A percentile compares a stretch with the other conserved stretches of the same genome.
phyloP scores from a whole-genome alignment of 2,329 filamentous ascomycete species.

The Pezizomycotina sp. region DNA sequence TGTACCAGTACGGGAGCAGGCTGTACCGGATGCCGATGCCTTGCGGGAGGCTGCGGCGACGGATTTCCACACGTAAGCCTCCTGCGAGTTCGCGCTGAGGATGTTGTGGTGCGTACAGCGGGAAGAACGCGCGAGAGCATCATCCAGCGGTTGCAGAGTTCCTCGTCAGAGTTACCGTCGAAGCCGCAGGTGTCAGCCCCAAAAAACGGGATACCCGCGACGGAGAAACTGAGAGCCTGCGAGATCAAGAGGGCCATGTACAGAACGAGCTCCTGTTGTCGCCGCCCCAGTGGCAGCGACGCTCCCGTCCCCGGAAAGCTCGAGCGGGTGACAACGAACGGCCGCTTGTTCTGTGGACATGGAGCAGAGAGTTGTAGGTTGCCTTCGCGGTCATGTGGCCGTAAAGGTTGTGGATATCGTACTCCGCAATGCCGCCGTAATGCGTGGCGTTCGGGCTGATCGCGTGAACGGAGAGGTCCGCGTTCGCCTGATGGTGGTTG shows the following conservation, averaged over 20 bases:
- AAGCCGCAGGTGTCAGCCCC: constrained; percentile 17
- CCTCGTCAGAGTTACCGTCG: constrained; percentile 5
- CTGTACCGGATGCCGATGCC: constrained; percentile 12
- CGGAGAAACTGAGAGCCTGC: constrained; percentile 20
- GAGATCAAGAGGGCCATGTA: constrained; percentile 32
- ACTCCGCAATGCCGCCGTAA: constrained; percentile 52
- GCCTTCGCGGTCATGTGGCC: constrained; percentile 60
- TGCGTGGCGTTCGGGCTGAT: constrained; percentile 64
- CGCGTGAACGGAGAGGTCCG: constrained; percentile 54
- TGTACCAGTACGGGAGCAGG: constrained; percentile 18
- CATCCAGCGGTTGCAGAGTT: constrained; percentile 15
- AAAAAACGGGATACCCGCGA: constrained; percentile 25
- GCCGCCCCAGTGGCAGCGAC: constrained; percentile 15
- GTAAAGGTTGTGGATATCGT: constrained; percentile 68
- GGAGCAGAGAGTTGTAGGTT: constrained; percentile 33
- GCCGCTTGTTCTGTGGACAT: constrained; percentile 44
- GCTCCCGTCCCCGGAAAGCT: constrained; percentile 58
- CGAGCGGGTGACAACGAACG: constrained; percentile 69
- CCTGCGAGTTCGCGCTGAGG: constrained; percentile 12
- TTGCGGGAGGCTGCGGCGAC: constrained; percentile 9
- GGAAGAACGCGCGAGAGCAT: constrained; percentile 5
- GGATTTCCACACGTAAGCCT: constrained; percentile 6
- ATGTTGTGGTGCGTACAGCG: constrained; percentile 14
- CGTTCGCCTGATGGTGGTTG: constrained; percentile 38
- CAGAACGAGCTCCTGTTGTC: constrained; percentile 11